Base-by-base conservation (phyloP, 2,329 filamentous ascomycete genomes). In the Aureobasidium sp. region DNA sequence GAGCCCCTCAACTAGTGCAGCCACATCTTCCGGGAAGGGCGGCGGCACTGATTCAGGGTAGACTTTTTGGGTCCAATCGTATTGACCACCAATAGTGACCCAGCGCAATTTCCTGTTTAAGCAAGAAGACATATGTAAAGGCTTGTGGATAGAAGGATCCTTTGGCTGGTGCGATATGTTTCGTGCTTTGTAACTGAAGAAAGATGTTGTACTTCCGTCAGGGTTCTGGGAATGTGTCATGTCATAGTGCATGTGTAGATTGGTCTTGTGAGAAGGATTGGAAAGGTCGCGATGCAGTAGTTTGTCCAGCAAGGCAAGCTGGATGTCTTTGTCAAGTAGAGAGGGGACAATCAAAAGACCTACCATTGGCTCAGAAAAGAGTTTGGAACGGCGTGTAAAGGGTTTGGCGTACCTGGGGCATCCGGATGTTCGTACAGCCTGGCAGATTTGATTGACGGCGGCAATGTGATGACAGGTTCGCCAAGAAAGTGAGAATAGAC, bases 1-100 rank as follows among this genome's bases (percentile, higher is more conserved):
- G 0, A 94, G 74, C 0, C 75, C 75, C 61, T 85, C 80, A 0
- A 97, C 77, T 8, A 96, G 82, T 1, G 71, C 73, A 4, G 85
- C 84, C 53, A 95, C 81, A 70, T 96, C 91, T 1, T 72, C 44
- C 0, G 93, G 92, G 68, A 97, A 97, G 0, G 77, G 69, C 0
- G 90, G 90, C 0, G 89, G 87, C 3, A 73, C 64, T n/a, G 82
- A 80, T 10, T 79, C 73, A 0, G 92, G 92, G 71, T 97, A 97
- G 13, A 84, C 77, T 67, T 96, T 92, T 62, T 85, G 84, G 0
- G 92, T 95, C 94, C 93, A 97, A 77, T 97, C 90, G 74, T 97
- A 97, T 73, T 97, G 94, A 0, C 92, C 93, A 55, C 94, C 94
- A 2, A 99, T 83, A 0, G 93, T 97, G 46, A 95, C 84, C 94